Evolutionary conservation across 179 eudicot species (phyloP).

Genomic region (Actinidia polygama): DNA sequence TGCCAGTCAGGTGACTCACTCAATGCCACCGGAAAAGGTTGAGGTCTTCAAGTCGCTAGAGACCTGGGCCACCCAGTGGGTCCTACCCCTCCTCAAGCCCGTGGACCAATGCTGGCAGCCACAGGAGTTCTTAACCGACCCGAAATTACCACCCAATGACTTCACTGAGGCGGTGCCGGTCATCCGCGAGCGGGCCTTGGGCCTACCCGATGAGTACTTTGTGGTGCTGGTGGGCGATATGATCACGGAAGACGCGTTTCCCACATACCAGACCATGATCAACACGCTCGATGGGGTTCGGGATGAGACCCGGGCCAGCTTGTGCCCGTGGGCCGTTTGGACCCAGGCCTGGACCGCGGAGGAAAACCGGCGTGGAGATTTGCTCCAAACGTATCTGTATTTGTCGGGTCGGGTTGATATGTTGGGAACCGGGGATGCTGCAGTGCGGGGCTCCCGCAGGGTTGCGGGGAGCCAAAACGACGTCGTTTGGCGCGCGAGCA

Average conservation of each 20-base stretch:
- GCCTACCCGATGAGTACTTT: no score
- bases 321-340: constrained; percentile 48
- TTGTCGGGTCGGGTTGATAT: constrained; percentile 59
- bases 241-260: no score
- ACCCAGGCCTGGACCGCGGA: constrained; percentile 55
- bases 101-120: constrained; percentile 52
- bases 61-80: constrained; percentile 28
- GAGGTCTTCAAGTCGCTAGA: constrained; percentile 38
- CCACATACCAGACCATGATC: no score
- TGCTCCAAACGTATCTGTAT: constrained; percentile 42
- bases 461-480: no score
- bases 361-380: constrained; percentile 53
- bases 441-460: no score
- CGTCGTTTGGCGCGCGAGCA: no score
- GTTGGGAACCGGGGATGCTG: no score
- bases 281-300: no score
- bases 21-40: constrained; percentile 37
- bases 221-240: no score
- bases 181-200: constrained; percentile 34
- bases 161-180: constrained; percentile 32
- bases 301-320: no score
- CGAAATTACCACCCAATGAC: constrained; percentile 31
- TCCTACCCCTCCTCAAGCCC: constrained; percentile 47
- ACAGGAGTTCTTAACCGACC: constrained; percentile 44
- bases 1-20: constrained; percentile 35